Percentiles rank a stretch among this genome's conserved stretches.
These are phyloP conservation scores for Kodamaea ohmeri DNA, from an alignment of 1,139 yeast genomes.

Conservation along the genomic window DNA sequence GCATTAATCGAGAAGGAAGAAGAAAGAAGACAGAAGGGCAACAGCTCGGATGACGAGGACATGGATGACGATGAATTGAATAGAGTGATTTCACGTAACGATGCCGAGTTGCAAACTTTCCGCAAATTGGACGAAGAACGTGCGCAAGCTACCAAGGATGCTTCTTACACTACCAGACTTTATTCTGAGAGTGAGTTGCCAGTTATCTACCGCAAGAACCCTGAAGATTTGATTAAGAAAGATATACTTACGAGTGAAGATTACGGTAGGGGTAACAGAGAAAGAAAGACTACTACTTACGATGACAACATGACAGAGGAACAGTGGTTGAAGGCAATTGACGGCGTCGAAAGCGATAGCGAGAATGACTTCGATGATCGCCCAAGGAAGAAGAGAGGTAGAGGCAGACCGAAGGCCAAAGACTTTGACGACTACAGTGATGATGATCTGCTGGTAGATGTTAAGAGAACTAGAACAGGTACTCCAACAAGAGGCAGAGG, in stretches of 20 bases:
- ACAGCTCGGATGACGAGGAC: constrained; percentile 51
- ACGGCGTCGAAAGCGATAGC: constrained; percentile 39
- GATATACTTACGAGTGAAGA: constrained; percentile 42
- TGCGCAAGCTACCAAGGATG: constrained; percentile 36
- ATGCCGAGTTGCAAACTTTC: constrained; percentile 54
- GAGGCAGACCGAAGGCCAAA: constrained; percentile 29
- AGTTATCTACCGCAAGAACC: constrained; percentile 51
- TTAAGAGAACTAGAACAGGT: constrained; percentile 4
- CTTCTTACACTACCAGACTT: constrained; percentile 49
- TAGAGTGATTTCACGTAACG: constrained; percentile 68
- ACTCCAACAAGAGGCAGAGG: constrained; percentile 18
- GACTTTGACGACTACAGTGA: constrained; percentile 16
- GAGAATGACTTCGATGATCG: constrained; percentile 19
- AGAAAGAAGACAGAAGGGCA: constrained; percentile 30
- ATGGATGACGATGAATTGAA: constrained; percentile 72
- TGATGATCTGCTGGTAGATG: background rate
- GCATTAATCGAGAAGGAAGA: constrained; percentile 72
- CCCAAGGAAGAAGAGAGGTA: constrained; percentile 14
- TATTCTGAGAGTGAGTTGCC: constrained; percentile 66
- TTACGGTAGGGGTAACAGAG: constrained; percentile 65
- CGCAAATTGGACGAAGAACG: constrained; percentile 58
- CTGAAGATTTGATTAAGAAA: constrained; percentile 48
- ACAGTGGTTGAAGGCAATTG: constrained; percentile 69
- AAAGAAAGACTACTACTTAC: constrained; percentile 57
- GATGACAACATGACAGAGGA: constrained; percentile 75